phyloP scores from a whole-genome alignment of 306 rosid species.

The Trifolium dubium region DNA sequence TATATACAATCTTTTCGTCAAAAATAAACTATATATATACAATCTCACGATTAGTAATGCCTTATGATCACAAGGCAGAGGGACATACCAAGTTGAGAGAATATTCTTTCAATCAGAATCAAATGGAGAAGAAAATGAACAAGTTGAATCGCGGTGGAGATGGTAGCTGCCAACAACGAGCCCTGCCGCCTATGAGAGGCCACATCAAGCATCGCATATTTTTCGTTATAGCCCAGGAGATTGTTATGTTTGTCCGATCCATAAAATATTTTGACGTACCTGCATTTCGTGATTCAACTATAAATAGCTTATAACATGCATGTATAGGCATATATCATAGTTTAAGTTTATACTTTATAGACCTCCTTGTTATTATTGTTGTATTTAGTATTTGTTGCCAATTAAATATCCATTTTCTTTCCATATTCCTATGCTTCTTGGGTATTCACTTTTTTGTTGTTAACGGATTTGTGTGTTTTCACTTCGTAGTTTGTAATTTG shows the following conservation, averaged over 20 bases:
- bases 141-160: background rate
- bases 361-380: too few relatives aligned
- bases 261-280: background rate
- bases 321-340: too few relatives aligned
- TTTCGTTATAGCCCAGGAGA: background rate
- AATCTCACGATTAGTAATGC: background rate
- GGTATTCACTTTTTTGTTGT: too few relatives aligned
- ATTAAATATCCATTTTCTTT: too few relatives aligned
- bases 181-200: slow-evolving; percentile 40
- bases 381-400: too few relatives aligned
- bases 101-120: background rate
- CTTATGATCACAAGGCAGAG: background rate
- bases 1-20: too few relatives aligned
- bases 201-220: slow-evolving; percentile 41
- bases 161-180: background rate
- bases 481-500: too few relatives aligned
- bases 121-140: background rate
- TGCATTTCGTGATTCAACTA: background rate
- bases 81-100: background rate
- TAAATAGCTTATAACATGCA: background rate
- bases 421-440: too few relatives aligned
- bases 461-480: too few relatives aligned
- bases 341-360: too few relatives aligned
- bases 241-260: background rate
- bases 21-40: too few relatives aligned